Base-by-base conservation (phyloP, 1,139 yeast species). In the Sugiyamaella pinicola region DNA sequence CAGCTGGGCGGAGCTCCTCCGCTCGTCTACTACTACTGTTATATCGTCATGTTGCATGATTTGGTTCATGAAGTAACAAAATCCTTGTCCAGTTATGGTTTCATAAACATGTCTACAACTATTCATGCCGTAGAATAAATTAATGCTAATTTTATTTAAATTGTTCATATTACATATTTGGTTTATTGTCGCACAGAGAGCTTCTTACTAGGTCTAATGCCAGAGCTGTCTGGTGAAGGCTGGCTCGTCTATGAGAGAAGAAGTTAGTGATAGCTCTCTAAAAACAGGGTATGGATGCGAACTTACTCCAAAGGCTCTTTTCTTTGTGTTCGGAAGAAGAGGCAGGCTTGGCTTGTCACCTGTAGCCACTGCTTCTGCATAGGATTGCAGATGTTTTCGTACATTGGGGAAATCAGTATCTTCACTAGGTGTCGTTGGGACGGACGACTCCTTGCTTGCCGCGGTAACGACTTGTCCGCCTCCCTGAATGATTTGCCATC, bases 401-500 rank as follows among this genome's bases (percentile, higher is more conserved):
- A 9, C 15, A 6, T 8, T 9, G 19, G 28, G 6, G 3, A 19
- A 19, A 18, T 46, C 49, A 26, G 9, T 35, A 38, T 47, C 46
- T 4, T 47, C 46, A 8, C 46, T 24, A 10, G 45, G 46, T 3
- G 21, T 19, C 2, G 31, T 26, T 8, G 48, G 35, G 12, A 21
- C 31, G 12, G 48, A 9, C 8, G 48, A 13, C 9, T 15, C 39
- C 3, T 18, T 21, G 12, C 43, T 41, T 10, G 47, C 35, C 2
- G 44, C 45, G 9, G 35, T 33, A 6, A 46, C 28, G 6, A 26
- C 22, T 29, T 33, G 34, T 15, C 47, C 47, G 13, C 48, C 48
- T 18, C 21, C 31, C 31, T 47, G 45, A 15, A 40, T 70, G 24
- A 43, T 17, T 24, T 43, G 47, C 13, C 47, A 31, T 17, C 47